Evolutionary conservation across 208 protist species (phyloP), one percentile per base, ranked within the genome.

Genomic region (Leishmania arabica): DNA sequence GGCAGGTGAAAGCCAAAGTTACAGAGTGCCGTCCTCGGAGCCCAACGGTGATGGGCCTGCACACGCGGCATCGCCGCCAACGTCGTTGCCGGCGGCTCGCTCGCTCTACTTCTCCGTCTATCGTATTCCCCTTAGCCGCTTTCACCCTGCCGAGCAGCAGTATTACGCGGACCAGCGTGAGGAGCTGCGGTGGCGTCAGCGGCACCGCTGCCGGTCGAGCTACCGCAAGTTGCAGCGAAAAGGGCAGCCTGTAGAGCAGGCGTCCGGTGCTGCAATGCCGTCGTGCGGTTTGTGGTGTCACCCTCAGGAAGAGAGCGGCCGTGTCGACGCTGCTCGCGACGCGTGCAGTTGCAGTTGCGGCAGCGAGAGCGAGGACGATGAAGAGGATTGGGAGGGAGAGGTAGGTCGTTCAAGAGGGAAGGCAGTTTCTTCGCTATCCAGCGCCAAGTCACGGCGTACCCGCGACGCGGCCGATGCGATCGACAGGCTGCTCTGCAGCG

Each of bases 91-190:
- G 31, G 86, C 79, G 40, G 40, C 66, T 47, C n/a, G 81, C 83
- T 21, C 84, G 87, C 31, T 84, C 84, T 42, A 53, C 77, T 93
- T 95, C 75, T 87, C 87, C n/a, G 89, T 91, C 70, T 95, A 93
- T 62, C 90, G 90, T 49, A 81, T 95, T 47, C 88, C 92, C 24
- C 84, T 93, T 47, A 89, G 42, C 42, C 87, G 80, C 60, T 93
- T 93, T 78, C 34, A 24, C 31, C 68, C 84, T 21, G 89, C 92
- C 4, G 88, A 95, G 76, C 90, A 95, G 78, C 81, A 86, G 77
- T 95, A 92, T 78, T 92, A 91, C 86, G 87, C 86, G 3, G 58
- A 40, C 19, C 86, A 90, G 70, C 87, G 92, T 24, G 92, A 95
- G 81, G 84, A 89, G 75, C 51, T 87, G 71, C 84, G 90, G 27